Base-by-base conservation (phyloP, 148 eudicot species). In the Polygonum maritimum region DNA sequence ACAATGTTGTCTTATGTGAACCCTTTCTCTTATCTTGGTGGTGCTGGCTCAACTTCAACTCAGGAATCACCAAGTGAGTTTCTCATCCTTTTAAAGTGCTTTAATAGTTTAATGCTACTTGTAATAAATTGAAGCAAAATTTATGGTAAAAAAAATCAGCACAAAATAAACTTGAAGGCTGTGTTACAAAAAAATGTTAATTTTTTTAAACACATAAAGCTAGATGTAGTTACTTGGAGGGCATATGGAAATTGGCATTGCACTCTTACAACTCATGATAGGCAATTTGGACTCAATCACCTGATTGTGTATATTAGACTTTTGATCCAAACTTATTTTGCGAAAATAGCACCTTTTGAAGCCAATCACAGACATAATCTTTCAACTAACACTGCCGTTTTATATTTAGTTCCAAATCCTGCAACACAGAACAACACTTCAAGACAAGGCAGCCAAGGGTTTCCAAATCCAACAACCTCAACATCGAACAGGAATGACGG, bases 21-120 rank as follows among this genome's bases (percentile, higher is more conserved):
- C 76, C 88, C 89, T 47, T 69, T 88, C 22, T 85, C 89, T 31
- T 88, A 88, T 79, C 79, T 88, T 80, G 79, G 83, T 76, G 79
- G 85, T 52, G 63, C 83, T 76, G 77, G 69, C 77, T 76, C 89
- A 60, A 80, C 75, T 69, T 63, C 85, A 78, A 74, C 78, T 36
- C 85, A 77, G 71, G 88, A 86, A 73, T 77, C 91, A 40, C 84
- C 54, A 49, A 72, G 80, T 88, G 79, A 84, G 82, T 81, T 75
- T 71, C 52, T 57, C 18, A 31, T 47, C 7, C 41, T 60, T 16
- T 60, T 57, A 26, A 31, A 26, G 35, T 60, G 38, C 69, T 60
- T 60, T 54, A 26, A 60, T 11, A 60, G 1, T 57, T 57, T 60
- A 60, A 58, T 58, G 35, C 35, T 58, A 58, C 33, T 54, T 19